phyloP scores from a whole-genome alignment of 2,329 filamentous ascomycete genomes.

The Trichoderma sp. region DNA sequence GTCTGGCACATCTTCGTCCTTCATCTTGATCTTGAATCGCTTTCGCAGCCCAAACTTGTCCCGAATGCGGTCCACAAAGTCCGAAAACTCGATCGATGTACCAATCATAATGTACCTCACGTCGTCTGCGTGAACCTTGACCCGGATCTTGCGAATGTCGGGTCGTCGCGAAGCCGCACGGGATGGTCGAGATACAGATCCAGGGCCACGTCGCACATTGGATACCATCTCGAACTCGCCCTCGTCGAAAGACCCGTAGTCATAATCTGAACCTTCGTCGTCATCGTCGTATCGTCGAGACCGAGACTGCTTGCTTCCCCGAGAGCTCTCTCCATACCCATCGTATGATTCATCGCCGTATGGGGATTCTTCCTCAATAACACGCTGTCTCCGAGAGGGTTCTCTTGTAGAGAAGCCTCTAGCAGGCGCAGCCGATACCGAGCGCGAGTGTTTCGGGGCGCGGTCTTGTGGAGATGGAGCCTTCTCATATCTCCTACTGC shows the following conservation, averaged over 20 bases:
- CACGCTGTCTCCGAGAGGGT: slow-evolving; percentile 32
- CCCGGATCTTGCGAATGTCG: slow-evolving; percentile 75
- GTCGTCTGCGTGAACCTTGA: slow-evolving; percentile 91
- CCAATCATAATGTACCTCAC: slow-evolving; percentile 90
- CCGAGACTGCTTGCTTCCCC: slow-evolving; percentile 40
- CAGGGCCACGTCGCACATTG: slow-evolving; percentile 47
- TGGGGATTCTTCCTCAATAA: slow-evolving; percentile 56
- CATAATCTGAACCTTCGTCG: slow-evolving; percentile 73
- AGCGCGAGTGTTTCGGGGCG: slow-evolving; percentile 44
- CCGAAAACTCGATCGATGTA: slow-evolving; percentile 69
- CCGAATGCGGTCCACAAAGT: slow-evolving; percentile 76
- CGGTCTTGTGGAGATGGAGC: slow-evolving; percentile 24
- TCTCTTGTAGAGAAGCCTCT: slow-evolving; percentile 44
- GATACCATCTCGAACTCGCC: slow-evolving; percentile 79
- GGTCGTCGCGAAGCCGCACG: slow-evolving; percentile 60
- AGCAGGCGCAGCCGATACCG: slow-evolving; percentile 44
- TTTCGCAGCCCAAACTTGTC: slow-evolving; percentile 81
- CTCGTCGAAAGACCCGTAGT: slow-evolving; percentile 70
- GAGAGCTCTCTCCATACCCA: slow-evolving; percentile 50
- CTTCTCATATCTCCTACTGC: slow-evolving; percentile 56
- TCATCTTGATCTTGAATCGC: slow-evolving; percentile 85
- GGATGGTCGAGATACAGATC: slow-evolving; percentile 51
- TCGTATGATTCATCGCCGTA: slow-evolving; percentile 73
- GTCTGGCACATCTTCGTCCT: slow-evolving; percentile 72
- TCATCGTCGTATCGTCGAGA: slow-evolving; percentile 68